Evolutionary conservation across 2,329 filamentous ascomycete species (phyloP), one percentile per base, ranked within the genome.

Genomic region (Aspergillus texensis): DNA sequence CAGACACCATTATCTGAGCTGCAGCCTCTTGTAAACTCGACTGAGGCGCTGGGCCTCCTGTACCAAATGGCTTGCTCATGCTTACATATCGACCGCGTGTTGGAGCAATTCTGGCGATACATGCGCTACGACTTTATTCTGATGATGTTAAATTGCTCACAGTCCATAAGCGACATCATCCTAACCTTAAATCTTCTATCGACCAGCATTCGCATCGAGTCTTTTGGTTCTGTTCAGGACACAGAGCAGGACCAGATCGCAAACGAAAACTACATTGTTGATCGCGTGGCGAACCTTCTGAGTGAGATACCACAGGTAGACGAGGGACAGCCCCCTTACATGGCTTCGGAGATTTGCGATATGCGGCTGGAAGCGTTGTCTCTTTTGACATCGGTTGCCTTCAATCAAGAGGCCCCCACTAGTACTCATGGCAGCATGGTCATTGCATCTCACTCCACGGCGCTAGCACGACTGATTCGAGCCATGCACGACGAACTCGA

Each of bases 401-500:
- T 81, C 65, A 78, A 77, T 41, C 71, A 74, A 5, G 81, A 82
- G 26, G 86, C 89, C 21, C 91, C 88, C 70, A 88, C 90, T 64
- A 78, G 77, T 26, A 83, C 85, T 60, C 81, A 85, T 58, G 86
- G 88, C 28, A 81, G 87, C 57, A 74, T 82, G 28, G 86, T 91
- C 53, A 83, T 97, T 10, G 90, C 90, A 0, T 79, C 81, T 6
- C 91, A 95, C 74, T 84, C 85, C 3, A 86, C 85, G 46, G 88
- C 88, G 14, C 86, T 96, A 19, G 92, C 91, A 1, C 87, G 92
- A 3, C 80, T 97, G 0, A 89, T 96, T 30, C 86, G 88, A 30
- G 87, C 91, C 52, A 87, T 94, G 58, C 89, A 95, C 63, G 90
- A 93, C 67, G 88, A 91, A 67, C 79, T 97, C 16, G 83, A 85